Evolutionary conservation across 306 rosid genomes (phyloP), one percentile per base, ranked within the genome.

Genomic region (Vigna trinervia): DNA sequence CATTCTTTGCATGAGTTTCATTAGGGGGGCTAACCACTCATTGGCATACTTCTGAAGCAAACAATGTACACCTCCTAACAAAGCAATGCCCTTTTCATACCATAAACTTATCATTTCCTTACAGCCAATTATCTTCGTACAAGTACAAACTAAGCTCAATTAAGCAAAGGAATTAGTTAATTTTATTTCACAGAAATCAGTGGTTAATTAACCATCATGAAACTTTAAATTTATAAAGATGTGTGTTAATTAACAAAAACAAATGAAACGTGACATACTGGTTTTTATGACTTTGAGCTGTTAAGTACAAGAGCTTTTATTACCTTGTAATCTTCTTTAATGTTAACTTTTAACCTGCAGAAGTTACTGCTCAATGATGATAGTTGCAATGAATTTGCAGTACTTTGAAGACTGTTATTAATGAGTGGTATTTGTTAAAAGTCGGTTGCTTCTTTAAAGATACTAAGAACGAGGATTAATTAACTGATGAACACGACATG

Each of bases 1-100:
- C 85, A 81, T 69, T 69, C 81, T 83, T 51, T 87, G 92, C 88
- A 87, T 85, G 91, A 80, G 82, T 83, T 89, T 82, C 84, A 82
- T 84, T 89, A 82, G 85, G 80, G 75, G 67, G 75, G 59, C 75
- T 86, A 84, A 87, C 90, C 84, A 83, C 87, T 84, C 59, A 80
- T 83, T 86, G 61, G 85, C 83, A 82, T 71, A 82, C 81, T 84
- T 78, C 76, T 77, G 45, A 84, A 89, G 85, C 87, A 87, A 86
- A 76, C 78, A 19, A 77, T 78, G 84, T 76, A 61, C 83, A 62
- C 84, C 84, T 28, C 84, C 81, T 20, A 80, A 61, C 73, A 73
- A 82, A 83, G 85, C 89, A 86, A 86, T 73, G 80, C 64, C 73
- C 5, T 14, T 13, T 71, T 41, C 63, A 75, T 57, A 30, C 7